Evolutionary conservation across 2,329 filamentous ascomycete species (phyloP), one percentile per base, ranked within the genome.

Genomic region (Boeremia lycopersici): DNA sequence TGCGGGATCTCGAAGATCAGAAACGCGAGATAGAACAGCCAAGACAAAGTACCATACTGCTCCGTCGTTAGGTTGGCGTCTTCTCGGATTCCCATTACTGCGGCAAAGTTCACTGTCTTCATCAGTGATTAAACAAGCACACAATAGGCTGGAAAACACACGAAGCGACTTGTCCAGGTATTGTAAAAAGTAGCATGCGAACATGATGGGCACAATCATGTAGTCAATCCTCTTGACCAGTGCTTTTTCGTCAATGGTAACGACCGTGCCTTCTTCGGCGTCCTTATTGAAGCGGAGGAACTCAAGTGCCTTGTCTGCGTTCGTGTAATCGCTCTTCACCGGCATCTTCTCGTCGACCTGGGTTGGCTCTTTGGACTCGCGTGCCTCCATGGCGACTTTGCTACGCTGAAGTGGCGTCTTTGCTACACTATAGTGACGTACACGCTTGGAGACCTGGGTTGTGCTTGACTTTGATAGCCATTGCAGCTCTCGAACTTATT

Each of bases 131-230:
- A n/a, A 9, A 17, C 15, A 11, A 11, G 4, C 9, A 10, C 11
- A n/a, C n/a, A n/a, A n/a, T n/a, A n/a, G 25, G 15, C 13, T 3
- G 13, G 7, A 19, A 4, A 35, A 23, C 0, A 81, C 85, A 66
- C 62, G 63, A 3, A 76, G 53, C 4, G 72, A 59, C 52, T 78
- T 78, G 56, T 78, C 75, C 3, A 77, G 60, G 48, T 76, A 78
- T 47, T 78, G 76, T 3, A 76, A 54, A 33, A 68, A 74, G 58
- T 76, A 77, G 40, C 69, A 74, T 15, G 55, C 59, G 63, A 66
- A 75, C 70, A 78, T 74, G 10, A 77, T 53, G 4, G 76, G 76
- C 61, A 78, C 70, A 29, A 78, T 72, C 66, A 73, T 74, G 64
- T 67, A 73, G 41, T 78, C 76, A 26, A 77, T 76, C 57, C 75